Evolutionary conservation across 768 basidiomycete genomes (phyloP).

Genomic region (Amanita muscaria): DNA sequence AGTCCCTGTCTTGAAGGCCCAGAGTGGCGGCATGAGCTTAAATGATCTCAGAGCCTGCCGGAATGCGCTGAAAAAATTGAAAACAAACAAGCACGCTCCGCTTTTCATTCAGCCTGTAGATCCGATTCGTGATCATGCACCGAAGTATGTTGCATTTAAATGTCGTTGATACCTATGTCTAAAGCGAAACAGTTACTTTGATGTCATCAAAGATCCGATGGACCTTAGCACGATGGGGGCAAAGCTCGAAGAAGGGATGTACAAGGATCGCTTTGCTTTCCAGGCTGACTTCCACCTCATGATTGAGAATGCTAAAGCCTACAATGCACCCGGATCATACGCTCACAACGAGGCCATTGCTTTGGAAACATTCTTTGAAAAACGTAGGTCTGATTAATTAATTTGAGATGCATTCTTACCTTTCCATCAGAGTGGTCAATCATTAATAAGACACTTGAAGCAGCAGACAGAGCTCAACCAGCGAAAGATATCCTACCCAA

Average conservation of each 20-base stretch:
- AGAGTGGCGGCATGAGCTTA: slow-evolving; percentile 65
- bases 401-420: background rate
- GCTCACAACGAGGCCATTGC: slow-evolving; percentile 69
- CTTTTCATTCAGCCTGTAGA: slow-evolving; percentile 90
- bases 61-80: slow-evolving; percentile 73
- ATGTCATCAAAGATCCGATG: slow-evolving; percentile 89
- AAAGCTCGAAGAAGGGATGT: slow-evolving; percentile 81
- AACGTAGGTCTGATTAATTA: slow-evolving; percentile 43
- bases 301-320: slow-evolving; percentile 78
- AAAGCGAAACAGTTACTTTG: slow-evolving; percentile 62
- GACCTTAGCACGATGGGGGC: slow-evolving; percentile 84
- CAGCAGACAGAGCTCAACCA: slow-evolving; percentile 42
- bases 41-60: slow-evolving; percentile 71
- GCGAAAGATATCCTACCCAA: slow-evolving; percentile 16
- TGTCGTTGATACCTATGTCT: slow-evolving; percentile 5
- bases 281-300: slow-evolving; percentile 83
- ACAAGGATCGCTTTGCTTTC: slow-evolving; percentile 77
- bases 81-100: slow-evolving; percentile 59
- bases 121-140: slow-evolving; percentile 85
- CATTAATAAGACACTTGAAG: slow-evolving; percentile 76
- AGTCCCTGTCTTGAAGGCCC: slow-evolving; percentile 56
- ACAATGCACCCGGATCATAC: slow-evolving; percentile 65
- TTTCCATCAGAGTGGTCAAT: slow-evolving; percentile 70
- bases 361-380: slow-evolving; percentile 78
- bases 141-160: slow-evolving; percentile 48